Conservation (phyloP, 768 basidiomycete genomes). For the Pleurotus sapidus region DNA sequence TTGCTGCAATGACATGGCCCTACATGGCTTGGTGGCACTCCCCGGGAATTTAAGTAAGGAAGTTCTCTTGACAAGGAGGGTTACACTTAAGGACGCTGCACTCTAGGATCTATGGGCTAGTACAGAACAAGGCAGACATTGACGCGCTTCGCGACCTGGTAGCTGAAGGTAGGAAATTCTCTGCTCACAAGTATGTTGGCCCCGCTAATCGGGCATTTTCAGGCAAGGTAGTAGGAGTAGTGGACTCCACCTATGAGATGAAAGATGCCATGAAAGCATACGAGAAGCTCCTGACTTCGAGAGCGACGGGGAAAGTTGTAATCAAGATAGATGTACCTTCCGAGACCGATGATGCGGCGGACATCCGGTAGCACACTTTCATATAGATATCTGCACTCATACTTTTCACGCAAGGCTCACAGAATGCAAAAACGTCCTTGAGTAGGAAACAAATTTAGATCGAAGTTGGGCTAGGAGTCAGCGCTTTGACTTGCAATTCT, state of each 20-base stretch:
- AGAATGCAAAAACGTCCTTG: too few relatives aligned
- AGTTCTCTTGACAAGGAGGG: background rate
- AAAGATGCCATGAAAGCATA: conserved; percentile 48
- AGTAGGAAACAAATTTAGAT: too few relatives aligned
- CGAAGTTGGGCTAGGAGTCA: too few relatives aligned
- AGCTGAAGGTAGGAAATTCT: conserved; percentile 1
- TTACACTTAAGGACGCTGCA: background rate
- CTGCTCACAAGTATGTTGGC: background rate
- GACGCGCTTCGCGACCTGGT: conserved; percentile 5
- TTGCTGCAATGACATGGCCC: conserved; percentile 26
- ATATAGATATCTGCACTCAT: too few relatives aligned
- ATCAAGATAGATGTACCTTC: conserved; percentile 18
- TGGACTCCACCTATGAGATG: conserved; percentile 41
- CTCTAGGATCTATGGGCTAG: conserved; percentile 29
- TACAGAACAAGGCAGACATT: conserved; percentile 5
- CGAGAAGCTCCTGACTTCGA: conserved; percentile 41
- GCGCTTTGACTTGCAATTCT: too few relatives aligned
- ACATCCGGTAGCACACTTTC: too few relatives aligned
- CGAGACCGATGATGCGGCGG: too few relatives aligned
- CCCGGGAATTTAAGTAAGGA: conserved; percentile 37
- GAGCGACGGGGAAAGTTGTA: conserved; percentile 53
- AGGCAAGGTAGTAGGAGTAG: conserved; percentile 40
- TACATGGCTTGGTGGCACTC: conserved; percentile 38
- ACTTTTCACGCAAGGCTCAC: too few relatives aligned
- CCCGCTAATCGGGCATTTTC: background rate